A percentile compares a stretch with the other conserved stretches of the same genome.
These are phyloP conservation scores for Aphanomyces invadans DNA, from an alignment of 352 stramenopile species.

Conservation along the genomic window DNA sequence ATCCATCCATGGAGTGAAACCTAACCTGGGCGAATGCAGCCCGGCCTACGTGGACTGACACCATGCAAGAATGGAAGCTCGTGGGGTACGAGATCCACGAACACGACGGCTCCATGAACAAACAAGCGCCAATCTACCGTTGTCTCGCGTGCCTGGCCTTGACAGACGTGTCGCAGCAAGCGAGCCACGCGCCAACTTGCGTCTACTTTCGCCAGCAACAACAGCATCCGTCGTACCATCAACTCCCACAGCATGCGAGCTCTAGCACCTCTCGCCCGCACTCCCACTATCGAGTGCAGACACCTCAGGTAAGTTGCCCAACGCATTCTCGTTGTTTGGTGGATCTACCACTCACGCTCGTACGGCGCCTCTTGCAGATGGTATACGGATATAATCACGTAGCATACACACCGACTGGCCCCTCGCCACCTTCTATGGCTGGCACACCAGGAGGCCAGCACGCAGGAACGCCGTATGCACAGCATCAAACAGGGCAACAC, in stretches of 20 bases:
- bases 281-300: neutral
- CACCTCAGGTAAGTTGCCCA: neutral
- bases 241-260: neutral
- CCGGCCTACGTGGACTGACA: slow-evolving; percentile 19
- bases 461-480: too few species aligned
- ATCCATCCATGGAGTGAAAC: too few species aligned
- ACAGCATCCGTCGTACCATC: neutral
- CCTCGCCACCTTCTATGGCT: too few species aligned
- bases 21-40: too few species aligned
- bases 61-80: slow-evolving; percentile 54
- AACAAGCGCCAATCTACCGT: slow-evolving; percentile 21
- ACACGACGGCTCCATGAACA: slow-evolving; percentile 35
- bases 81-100: slow-evolving; percentile 66
- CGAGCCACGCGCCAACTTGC: slow-evolving; percentile 4
- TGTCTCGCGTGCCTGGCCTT: slow-evolving; percentile 10
- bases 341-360: too few species aligned
- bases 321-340: neutral
- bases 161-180: neutral
- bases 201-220: slow-evolving; percentile 9
- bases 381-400: slow-evolving; percentile 10
- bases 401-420: neutral
- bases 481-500: too few species aligned
- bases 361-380: neutral
- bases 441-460: too few species aligned
- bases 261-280: too few species aligned